Percentiles rank a stretch among this genome's conserved stretches.
phyloP scores from a whole-genome alignment of 208 protist genomes.

The Trypanosoma scelopori region DNA sequence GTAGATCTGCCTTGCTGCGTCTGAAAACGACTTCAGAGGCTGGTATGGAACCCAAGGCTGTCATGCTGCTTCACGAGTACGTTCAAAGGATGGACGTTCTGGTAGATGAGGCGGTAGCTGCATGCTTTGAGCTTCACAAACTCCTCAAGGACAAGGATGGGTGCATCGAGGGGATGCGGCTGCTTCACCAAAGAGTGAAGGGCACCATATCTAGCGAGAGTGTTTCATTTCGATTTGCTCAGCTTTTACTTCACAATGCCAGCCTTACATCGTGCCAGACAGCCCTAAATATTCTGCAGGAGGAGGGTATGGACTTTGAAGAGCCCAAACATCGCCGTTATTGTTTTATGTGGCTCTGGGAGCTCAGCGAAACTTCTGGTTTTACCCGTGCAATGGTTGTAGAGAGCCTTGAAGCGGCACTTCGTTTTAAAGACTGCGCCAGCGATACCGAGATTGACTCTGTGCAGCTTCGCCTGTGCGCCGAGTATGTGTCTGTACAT shows the following conservation, averaged over 20 bases:
- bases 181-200: slow-evolving; percentile 18
- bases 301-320: slow-evolving; percentile 25
- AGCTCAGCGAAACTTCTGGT: slow-evolving; percentile 22
- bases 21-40: slow-evolving; percentile 21
- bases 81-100: slow-evolving; percentile 24
- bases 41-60: slow-evolving; percentile 12
- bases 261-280: slow-evolving; percentile 9
- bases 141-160: slow-evolving; percentile 13
- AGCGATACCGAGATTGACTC: slow-evolving; percentile 26
- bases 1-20: slow-evolving; percentile 23
- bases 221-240: slow-evolving; percentile 28
- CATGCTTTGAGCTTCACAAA: slow-evolving; percentile 35
- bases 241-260: slow-evolving; percentile 26
- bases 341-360: slow-evolving; percentile 35
- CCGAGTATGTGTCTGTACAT: slow-evolving; percentile 12
- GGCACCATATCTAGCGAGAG: slow-evolving; percentile 7
- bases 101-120: slow-evolving; percentile 28
- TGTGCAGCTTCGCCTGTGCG: slow-evolving; percentile 22
- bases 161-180: slow-evolving; percentile 22
- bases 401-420: slow-evolving; percentile 23
- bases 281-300: slow-evolving; percentile 25
- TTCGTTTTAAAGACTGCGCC: slow-evolving; percentile 28
- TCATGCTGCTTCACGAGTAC: slow-evolving; percentile 24
- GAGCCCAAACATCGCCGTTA: slow-evolving; percentile 25
- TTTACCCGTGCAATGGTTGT: slow-evolving; percentile 12